Evolutionary conservation across 768 basidiomycete species (phyloP), one percentile per base, ranked within the genome.

Genomic region (Phylloporus sp.): DNA sequence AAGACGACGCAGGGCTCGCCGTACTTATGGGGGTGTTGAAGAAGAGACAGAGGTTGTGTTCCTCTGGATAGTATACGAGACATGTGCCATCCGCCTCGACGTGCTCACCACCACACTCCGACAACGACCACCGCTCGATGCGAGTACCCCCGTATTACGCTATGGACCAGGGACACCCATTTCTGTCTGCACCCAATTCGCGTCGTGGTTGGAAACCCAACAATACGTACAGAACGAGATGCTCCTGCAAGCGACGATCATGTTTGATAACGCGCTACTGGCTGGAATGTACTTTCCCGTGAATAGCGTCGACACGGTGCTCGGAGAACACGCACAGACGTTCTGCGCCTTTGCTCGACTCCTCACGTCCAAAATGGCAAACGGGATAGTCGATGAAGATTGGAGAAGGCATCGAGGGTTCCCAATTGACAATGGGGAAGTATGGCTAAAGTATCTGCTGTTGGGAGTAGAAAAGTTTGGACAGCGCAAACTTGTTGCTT

Each of bases 401-500:
- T 65, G 46, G 45, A 58, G 28, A 39, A 26, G 27, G 78, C 47
- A 68, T 64, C 52, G 88, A 72, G 35, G 87, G 85, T 55, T 78
- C 78, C 84, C 85, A 89, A 34, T 77, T 65, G 12, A 87, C 49
- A 39, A 79, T 69, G 6, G 86, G 86, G 64, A 84, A 88, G 49
- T 63, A 68, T 15, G 86, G 86, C 86, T 89, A n/a, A n/a, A n/a
- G 57, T 18, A 24, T 5, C 67, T 75, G 15, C 73, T 71, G 12
- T 75, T 70, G 86, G 5, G 83, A 85, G 57, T 88, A 86, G 68
- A 87, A 87, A 0, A 82, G 81, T 60, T 86, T 86, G 69, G 80
- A 70, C 31, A 76, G 53, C 45, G 57, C 53, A 44, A 48, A 27
- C 11, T 65, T 48, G 12, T 59, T 57, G 28, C 53, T 57, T 15